phyloP scores from a whole-genome alignment of 768 basidiomycete species.

The Suillus tomentosus region DNA sequence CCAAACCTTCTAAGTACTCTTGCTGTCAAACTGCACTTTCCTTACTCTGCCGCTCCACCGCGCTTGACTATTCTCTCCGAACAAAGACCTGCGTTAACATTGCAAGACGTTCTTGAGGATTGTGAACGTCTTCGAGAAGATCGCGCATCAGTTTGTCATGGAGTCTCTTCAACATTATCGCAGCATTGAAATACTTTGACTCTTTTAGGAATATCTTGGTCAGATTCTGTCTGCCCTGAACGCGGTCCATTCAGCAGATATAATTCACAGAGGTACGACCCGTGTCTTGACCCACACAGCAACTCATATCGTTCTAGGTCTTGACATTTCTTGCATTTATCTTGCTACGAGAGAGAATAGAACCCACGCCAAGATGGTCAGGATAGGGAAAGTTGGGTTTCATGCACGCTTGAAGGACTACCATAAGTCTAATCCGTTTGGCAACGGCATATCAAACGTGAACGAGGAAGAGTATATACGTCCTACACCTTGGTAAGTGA shows the following conservation, averaged over 20 bases:
- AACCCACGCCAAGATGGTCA: constrained; percentile 63
- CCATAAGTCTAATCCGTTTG: constrained; percentile 83
- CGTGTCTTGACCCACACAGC: not conserved
- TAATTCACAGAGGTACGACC: constrained; percentile 70
- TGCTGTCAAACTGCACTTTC: constrained; percentile 63
- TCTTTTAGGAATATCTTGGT: constrained; percentile 64
- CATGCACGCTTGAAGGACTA: constrained; percentile 74
- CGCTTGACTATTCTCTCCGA: constrained; percentile 72
- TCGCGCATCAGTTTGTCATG: constrained; percentile 56
- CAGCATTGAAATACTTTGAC: constrained; percentile 8
- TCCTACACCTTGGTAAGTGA: constrained; percentile 33
- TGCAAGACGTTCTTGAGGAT: constrained; percentile 77
- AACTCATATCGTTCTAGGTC: constrained; percentile 40
- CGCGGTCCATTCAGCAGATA: constrained; percentile 60
- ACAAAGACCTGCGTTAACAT: constrained; percentile 61
- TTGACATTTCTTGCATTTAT: constrained; percentile 61
- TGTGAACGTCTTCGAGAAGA: constrained; percentile 74
- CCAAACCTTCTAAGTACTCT: constrained; percentile 66
- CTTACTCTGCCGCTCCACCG: constrained; percentile 49
- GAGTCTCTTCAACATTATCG: constrained; percentile 8
- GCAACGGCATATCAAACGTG: constrained; percentile 22
- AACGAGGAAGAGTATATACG: constrained; percentile 26
- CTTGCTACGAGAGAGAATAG: constrained; percentile 54
- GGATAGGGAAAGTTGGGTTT: constrained; percentile 73
- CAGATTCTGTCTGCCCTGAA: constrained; percentile 75